phyloP scores from a whole-genome alignment of 2,329 filamentous ascomycete species.

The Ceratocystis ficicola region DNA sequence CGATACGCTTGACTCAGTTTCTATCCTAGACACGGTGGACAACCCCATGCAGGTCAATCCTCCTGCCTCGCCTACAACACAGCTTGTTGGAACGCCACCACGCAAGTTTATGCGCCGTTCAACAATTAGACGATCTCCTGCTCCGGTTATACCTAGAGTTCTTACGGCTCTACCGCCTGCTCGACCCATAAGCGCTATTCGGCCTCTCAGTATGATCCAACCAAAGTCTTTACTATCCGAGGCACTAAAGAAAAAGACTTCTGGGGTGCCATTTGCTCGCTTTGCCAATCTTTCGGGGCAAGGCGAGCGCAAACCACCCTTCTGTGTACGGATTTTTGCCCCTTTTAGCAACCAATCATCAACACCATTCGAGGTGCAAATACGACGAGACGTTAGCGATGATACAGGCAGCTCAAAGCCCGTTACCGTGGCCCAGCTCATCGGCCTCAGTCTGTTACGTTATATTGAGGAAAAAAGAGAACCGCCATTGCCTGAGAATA shows the following conservation, averaged over 20 bases:
- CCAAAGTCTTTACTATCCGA: slow-evolving; percentile 61
- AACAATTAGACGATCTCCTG: slow-evolving; percentile 50
- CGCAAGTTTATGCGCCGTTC: slow-evolving; percentile 49
- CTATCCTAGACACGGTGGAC: slow-evolving; percentile 54
- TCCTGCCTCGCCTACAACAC: slow-evolving; percentile 40
- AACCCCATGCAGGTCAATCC: slow-evolving; percentile 40
- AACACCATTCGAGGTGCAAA: slow-evolving; percentile 58
- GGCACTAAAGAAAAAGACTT: slow-evolving; percentile 58
- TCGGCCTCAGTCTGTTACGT: slow-evolving; percentile 64
- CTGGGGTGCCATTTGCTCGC: slow-evolving; percentile 59
- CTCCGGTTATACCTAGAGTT: slow-evolving; percentile 43
- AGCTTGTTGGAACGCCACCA: slow-evolving; percentile 52
- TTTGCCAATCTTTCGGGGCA: slow-evolving; percentile 68
- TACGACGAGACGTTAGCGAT: slow-evolving; percentile 56
- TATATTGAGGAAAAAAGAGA: slow-evolving; percentile 67
- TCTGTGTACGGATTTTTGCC: slow-evolving; percentile 65
- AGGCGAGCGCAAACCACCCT: slow-evolving; percentile 58
- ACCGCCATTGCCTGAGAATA: slow-evolving; percentile 50
- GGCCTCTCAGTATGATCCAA: slow-evolving; percentile 54
- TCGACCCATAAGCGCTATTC: slow-evolving; percentile 50
- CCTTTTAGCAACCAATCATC: slow-evolving; percentile 54
- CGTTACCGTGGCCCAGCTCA: slow-evolving; percentile 67
- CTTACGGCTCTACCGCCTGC: slow-evolving; percentile 59
- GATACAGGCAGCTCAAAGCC: slow-evolving; percentile 48
- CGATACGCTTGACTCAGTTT: slow-evolving; percentile 57